Evolutionary conservation across 2,329 filamentous ascomycete genomes (phyloP).

Genomic region (Pseudogymnoascus sp.): DNA sequence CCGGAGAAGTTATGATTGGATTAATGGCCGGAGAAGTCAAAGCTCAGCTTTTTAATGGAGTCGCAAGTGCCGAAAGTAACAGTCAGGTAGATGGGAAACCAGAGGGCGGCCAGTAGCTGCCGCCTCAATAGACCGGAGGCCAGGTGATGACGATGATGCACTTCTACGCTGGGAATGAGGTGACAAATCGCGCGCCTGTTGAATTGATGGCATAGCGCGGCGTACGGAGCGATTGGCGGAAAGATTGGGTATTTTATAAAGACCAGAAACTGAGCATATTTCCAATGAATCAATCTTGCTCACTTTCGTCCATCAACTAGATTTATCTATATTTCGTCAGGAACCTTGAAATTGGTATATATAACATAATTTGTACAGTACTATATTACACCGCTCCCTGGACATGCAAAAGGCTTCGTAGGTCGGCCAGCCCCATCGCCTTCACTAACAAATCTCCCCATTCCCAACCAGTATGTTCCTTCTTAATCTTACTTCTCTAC

Average conservation of each 20-base stretch:
- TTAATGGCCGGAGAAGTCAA: constrained; percentile 39
- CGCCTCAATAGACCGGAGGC: background rate
- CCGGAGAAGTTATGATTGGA: constrained; percentile 41
- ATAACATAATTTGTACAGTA: background rate
- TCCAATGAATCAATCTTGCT: background rate
- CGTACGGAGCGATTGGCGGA: constrained; percentile 2
- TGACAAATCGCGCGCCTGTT: background rate
- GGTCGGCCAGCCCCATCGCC: background rate
- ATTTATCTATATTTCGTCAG: background rate
- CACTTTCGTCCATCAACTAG: background rate
- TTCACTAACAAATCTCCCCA: background rate
- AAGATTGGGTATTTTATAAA: background rate
- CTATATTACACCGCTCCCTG: background rate
- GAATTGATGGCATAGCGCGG: constrained; percentile 6
- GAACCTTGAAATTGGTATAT: background rate
- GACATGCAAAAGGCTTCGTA: background rate
- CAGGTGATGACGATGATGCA: background rate
- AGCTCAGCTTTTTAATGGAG: constrained; percentile 38
- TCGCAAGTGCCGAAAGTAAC: background rate
- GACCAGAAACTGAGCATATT: background rate
- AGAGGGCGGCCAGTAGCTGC: background rate
- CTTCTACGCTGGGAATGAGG: background rate
- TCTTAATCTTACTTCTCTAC: background rate
- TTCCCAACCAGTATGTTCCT: background rate
- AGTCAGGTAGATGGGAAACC: background rate